Evolutionary conservation across 2,329 filamentous ascomycete species (phyloP), one percentile per base, ranked within the genome.

Genomic region (Calonectria pauciramosa): DNA sequence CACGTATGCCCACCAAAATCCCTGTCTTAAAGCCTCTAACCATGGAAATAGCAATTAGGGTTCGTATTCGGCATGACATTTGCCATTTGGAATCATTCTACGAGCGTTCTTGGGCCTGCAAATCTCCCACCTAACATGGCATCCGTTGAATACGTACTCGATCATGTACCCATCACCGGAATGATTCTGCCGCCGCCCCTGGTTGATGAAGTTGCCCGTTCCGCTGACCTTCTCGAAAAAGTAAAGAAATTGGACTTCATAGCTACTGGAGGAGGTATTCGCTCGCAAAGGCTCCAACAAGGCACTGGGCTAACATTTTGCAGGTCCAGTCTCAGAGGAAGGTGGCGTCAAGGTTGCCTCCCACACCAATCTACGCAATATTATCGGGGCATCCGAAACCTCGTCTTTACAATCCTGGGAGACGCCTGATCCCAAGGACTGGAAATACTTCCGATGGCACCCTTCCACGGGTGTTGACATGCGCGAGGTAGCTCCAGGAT

Each of bases 41-140:
- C 26, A 28, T 4, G n/a, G 1, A 18, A 18, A 28, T 28, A 60
- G 56, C 56, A 60, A 60, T 11, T 60, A 1, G 56, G 56, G 26
- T 60, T 60, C 11, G 34, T 60, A 28, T 60, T 60, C 36, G 56
- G 56, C n/a, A 60, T 60, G 56, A 60, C 56, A 60, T 60, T 60
- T 41, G n/a, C 56, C 11, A 60, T 60, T n/a, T 60, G 56, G 56
- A 60, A 60, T 10, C 56, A 60, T 41, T 60, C 56, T 4, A 60
- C 56, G 3, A 60, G 56, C 34, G 14, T 60, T 3, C n/a, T 60
- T 16, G 56, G 56, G 3, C 56, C 56, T 3, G 32, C 56, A 13
- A 60, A 38, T 11, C 16, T 60, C 10, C 56, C 56, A 3, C 56
- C 56, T 10, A 60, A 38, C n/a, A 13, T 60, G 2, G n/a, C 32